Conservation (phyloP, 345 rosid species). For the Populus davidiana region DNA sequence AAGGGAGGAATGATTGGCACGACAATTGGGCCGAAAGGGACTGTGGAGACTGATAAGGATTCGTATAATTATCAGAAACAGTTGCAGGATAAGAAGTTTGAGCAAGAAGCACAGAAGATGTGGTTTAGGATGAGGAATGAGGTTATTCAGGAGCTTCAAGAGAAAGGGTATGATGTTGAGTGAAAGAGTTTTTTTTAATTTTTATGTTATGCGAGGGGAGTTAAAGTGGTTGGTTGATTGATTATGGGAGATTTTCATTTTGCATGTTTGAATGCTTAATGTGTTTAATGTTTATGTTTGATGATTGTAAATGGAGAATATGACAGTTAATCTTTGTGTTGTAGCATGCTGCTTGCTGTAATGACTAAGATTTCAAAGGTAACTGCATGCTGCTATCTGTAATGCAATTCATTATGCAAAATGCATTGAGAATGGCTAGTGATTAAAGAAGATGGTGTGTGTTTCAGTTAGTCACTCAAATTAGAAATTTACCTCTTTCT, state of each 20-base stretch:
- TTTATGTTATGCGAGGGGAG: background rate
- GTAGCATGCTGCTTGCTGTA: background rate
- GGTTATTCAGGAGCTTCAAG: conserved; percentile 76
- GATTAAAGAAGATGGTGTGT: background rate
- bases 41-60: conserved; percentile 51
- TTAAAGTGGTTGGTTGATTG: background rate
- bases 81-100: conserved; percentile 67
- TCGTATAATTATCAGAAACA: conserved; percentile 50
- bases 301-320: background rate
- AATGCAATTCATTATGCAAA: background rate
- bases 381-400: background rate
- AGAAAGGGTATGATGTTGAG: conserved; percentile 72
- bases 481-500: background rate
- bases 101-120: conserved; percentile 68
- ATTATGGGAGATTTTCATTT: background rate
- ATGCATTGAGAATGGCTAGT: background rate
- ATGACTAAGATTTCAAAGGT: background rate
- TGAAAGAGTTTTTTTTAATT: conserved; percentile 12
- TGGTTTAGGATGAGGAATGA: conserved; percentile 93
- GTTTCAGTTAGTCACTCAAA: background rate
- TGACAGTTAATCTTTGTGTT: background rate
- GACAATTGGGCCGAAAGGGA: conserved; percentile 67
- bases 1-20: conserved; percentile 83
- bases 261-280: background rate
- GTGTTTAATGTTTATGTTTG: background rate